Evolutionary conservation across 306 rosid genomes (phyloP).

Genomic region (Hylodesmum podocarpum): DNA sequence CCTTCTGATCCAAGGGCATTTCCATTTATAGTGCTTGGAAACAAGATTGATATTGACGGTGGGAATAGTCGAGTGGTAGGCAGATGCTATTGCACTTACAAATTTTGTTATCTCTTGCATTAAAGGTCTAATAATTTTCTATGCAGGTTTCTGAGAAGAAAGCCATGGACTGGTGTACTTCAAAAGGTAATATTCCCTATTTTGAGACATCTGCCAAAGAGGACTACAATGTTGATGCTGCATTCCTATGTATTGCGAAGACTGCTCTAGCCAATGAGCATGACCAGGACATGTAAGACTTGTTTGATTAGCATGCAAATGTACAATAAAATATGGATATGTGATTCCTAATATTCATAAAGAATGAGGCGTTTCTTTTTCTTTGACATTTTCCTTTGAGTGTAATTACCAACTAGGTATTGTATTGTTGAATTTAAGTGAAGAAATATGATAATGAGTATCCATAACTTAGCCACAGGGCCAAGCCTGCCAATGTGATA

Average conservation of each 20-base stretch:
- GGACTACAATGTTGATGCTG: slow-evolving; percentile 77
- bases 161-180: slow-evolving; percentile 75
- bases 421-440: not conserved
- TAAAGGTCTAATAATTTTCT: slow-evolving; percentile 34
- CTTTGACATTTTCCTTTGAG: not conserved
- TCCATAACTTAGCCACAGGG: not conserved
- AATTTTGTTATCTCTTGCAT: not conserved
- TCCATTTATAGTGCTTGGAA: slow-evolving; percentile 89
- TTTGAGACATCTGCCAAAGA: slow-evolving; percentile 56
- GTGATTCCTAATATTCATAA: not conserved
- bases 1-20: slow-evolving; percentile 72
- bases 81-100: not conserved
- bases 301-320: not conserved
- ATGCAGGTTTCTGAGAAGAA: slow-evolving; percentile 81
- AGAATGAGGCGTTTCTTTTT: not conserved
- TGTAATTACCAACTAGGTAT: not conserved
- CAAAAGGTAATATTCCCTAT: slow-evolving; percentile 85
- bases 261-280: slow-evolving; percentile 75
- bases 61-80: slow-evolving; percentile 98
- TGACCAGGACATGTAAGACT: slow-evolving; percentile 88
- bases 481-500: not conserved
- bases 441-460: not conserved
- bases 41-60: slow-evolving; percentile 94
- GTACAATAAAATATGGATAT: not conserved
- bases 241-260: slow-evolving; percentile 83